Evolutionary conservation across 805 yeast genomes (phyloP), one percentile per base, ranked within the genome.

Genomic region (Grigorovia jiainica): DNA sequence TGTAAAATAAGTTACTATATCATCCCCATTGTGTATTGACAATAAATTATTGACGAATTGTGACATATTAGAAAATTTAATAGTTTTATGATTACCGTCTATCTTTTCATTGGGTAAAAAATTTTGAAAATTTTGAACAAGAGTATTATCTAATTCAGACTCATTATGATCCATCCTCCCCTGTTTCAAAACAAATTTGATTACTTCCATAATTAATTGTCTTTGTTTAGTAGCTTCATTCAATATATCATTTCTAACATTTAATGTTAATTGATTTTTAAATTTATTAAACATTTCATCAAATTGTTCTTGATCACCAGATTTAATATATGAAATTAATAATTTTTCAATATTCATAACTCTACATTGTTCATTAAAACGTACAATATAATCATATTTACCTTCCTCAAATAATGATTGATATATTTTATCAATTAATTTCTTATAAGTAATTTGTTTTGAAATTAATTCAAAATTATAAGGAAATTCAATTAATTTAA

Each of bases 11-110:
- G 31, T n/a, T 11, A 27, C n/a, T 15, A 27, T 3, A 3, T n/a
- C 11, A 11, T 27, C 31, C 31, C 11, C 6, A 11, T n/a, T 27
- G 3, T 10, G 31, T 2, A 51, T 43, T 7, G 52, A 34, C 5
- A 60, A 55, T 34, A 60, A 39, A 8, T 52, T 39, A 40, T 60
- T 59, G 4, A 60, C 54, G 3, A 59, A 46, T 34, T 60, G 63
- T 25, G 56, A 34, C 8, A 54, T n/a, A n/a, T n/a, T n/a, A n/a
- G n/a, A n/a, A n/a, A n/a, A n/a, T n/a, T n/a, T n/a, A n/a, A n/a
- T n/a, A n/a, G n/a, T n/a, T n/a, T n/a, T n/a, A n/a, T n/a, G n/a
- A n/a, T 30, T 47, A 47, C 36, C 40, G 39, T 23, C 42, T 32
- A 13, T 18, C 15, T 33, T 13, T 5, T 31, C 43, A 16, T 33